A percentile compares a stretch with the other conserved stretches of the same genome.
phyloP scores from a whole-genome alignment of 2,329 filamentous ascomycete genomes.

The Plectosphaerella cucumerina region DNA sequence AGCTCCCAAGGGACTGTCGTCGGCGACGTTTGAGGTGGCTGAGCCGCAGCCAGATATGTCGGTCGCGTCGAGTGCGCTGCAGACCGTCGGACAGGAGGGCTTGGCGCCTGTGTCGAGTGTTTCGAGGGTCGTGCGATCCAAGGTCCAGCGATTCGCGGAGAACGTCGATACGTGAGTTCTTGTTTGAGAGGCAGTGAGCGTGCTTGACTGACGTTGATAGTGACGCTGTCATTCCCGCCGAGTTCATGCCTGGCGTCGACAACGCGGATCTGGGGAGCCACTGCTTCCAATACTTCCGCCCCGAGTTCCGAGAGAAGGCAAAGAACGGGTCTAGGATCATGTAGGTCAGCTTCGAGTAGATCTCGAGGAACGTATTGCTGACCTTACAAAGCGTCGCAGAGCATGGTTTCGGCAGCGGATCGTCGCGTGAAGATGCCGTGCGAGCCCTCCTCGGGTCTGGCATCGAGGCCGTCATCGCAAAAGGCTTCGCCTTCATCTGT shows the following conservation, averaged over 20 bases:
- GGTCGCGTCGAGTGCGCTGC: neutral
- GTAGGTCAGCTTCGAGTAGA: constrained; percentile 1
- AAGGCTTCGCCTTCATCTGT: constrained; percentile 14
- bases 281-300: constrained; percentile 14
- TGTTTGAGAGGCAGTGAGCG: neutral
- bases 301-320: constrained; percentile 12
- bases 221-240: constrained; percentile 12
- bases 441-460: constrained; percentile 9
- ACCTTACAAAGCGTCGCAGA: constrained; percentile 3
- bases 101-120: neutral
- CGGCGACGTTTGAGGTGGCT: neutral
- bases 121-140: constrained; percentile 8
- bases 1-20: constrained; percentile 11
- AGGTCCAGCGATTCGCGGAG: constrained; percentile 12
- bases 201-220: constrained; percentile 1
- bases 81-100: neutral
- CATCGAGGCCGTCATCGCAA: constrained; percentile 12
- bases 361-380: neutral
- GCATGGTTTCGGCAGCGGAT: constrained; percentile 8
- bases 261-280: constrained; percentile 16
- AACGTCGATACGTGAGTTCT: constrained; percentile 15
- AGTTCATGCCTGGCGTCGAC: constrained; percentile 13
- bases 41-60: neutral
- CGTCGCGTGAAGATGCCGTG: constrained; percentile 11
- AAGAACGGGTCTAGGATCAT: constrained; percentile 9